Percentiles rank a stretch among this genome's conserved stretches.
phyloP scores from a whole-genome alignment of 208 protist genomes.

The Trichomonas gallinae region DNA sequence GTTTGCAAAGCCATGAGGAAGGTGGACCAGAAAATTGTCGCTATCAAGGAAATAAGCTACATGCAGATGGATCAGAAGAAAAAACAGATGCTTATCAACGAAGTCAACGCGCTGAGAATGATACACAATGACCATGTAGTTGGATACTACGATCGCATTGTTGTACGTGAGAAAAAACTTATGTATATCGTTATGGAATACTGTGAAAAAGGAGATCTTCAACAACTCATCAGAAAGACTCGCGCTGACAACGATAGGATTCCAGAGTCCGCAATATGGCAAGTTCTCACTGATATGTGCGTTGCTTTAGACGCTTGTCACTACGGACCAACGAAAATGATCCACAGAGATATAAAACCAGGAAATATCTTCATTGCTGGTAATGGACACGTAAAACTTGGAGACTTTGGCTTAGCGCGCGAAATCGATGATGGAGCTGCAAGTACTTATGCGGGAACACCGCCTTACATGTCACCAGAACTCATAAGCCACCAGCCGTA shows the following conservation, averaged over 20 bases:
- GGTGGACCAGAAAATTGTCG: not conserved
- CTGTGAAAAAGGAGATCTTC: not conserved
- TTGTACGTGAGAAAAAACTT: not conserved
- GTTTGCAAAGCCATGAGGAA: not conserved
- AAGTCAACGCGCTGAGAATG: not conserved
- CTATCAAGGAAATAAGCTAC: not conserved
- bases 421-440: conserved; percentile 30
- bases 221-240: not conserved
- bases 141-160: not conserved
- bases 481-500: conserved; percentile 23
- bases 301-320: not conserved
- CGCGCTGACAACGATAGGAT: not conserved
- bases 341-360: conserved; percentile 45
- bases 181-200: conserved; percentile 16
- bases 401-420: conserved; percentile 49
- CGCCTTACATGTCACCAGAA: conserved; percentile 50
- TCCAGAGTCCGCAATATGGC: not conserved
- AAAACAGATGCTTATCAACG: not conserved
- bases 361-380: conserved; percentile 44
- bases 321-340: not conserved
- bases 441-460: conserved; percentile 41
- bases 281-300: not conserved
- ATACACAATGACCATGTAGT: not conserved
- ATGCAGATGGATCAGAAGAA: not conserved
- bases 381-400: conserved; percentile 39